These are phyloP conservation scores for Dactylellina haptotyla DNA, from an alignment of 2,329 filamentous ascomycete genomes.

Conservation along the genomic window DNA sequence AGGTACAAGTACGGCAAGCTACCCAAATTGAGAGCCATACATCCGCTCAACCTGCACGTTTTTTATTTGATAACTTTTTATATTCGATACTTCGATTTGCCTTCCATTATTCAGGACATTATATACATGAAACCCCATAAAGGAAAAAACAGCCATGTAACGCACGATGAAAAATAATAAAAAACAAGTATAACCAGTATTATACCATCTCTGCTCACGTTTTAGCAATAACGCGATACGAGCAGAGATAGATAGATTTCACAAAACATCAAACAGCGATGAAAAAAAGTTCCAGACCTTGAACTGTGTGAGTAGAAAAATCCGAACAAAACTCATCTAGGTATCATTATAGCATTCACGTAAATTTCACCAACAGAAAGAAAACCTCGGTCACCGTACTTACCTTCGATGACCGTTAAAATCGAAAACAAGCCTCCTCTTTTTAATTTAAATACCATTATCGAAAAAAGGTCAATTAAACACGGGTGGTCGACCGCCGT, in stretches of 20 bases:
- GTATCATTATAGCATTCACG: conserved; percentile 33
- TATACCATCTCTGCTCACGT: too few relatives aligned
- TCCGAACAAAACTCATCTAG: conserved; percentile 6
- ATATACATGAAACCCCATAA: conserved; percentile 16
- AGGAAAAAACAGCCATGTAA: conserved; percentile 7
- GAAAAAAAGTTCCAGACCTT: neutral
- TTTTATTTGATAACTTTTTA: neutral
- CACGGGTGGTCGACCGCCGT: conserved; percentile 28
- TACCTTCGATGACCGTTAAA: too few relatives aligned
- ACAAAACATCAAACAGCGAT: too few relatives aligned
- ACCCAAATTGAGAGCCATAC: too few relatives aligned
- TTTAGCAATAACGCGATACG: too few relatives aligned
- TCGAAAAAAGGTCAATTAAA: conserved; percentile 2
- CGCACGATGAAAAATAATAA: neutral
- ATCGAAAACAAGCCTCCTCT: too few relatives aligned
- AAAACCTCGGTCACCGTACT: neutral
- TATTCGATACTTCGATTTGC: neutral
- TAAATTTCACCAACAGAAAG: conserved; percentile 5
- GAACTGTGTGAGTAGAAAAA: neutral
- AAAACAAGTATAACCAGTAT: neutral
- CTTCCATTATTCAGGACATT: conserved; percentile 1
- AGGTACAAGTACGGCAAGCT: too few relatives aligned
- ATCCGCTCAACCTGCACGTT: too few relatives aligned
- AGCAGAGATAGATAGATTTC: too few relatives aligned
- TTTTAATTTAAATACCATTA: too few relatives aligned